Base-by-base conservation (phyloP, 768 basidiomycete species). In the Terana coerulea region DNA sequence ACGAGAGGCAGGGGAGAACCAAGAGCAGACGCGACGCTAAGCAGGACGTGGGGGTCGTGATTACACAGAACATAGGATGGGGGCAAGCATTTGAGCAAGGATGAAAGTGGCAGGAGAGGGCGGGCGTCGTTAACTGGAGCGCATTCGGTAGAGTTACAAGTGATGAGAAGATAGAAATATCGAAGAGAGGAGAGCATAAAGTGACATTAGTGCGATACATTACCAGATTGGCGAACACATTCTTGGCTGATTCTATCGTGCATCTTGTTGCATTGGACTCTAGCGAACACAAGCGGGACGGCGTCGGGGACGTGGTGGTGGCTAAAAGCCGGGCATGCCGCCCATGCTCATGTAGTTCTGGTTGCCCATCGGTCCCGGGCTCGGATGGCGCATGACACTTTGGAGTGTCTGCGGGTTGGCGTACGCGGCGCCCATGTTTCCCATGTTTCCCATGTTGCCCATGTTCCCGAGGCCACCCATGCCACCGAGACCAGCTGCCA, bases 371-470 rank as follows among this genome's bases (percentile, higher is more conserved):
- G 82, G 83, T 12, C 73, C 77, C 12, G 88, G 86, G 63, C 80
- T 88, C 11, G 86, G 79, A 66, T 91, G 86, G 53, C 89, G 80
- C 87, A 91, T 84, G 50, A 91, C 86, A 57, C 86, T 89, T 62
- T 89, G 88, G 83, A 91, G 88, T n/a, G 86, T 80, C 55, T 86
- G 85, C 33, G 79, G 75, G 57, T 83, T 77, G 22, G 74, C 76
- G 60, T 78, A 82, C 47, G 80, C 75, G 14, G 71, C 59, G 21
- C 66, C 71, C 71, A 75, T 75, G 64, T 65, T 64, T 24, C 64
- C 70, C 69, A 74, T 73, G 52, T 36, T 37, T 29, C 47, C 31
- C 53, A 54, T 49, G 4, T 35, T 30, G 34, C 35, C 24, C 37
- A 50, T 40, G 39, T 39, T 53, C n/a, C n/a, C 5, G 47, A 22